Evolutionary conservation across 2,329 filamentous ascomycete species (phyloP), one percentile per base, ranked within the genome.

Genomic region (Arthrinium puccinioides): DNA sequence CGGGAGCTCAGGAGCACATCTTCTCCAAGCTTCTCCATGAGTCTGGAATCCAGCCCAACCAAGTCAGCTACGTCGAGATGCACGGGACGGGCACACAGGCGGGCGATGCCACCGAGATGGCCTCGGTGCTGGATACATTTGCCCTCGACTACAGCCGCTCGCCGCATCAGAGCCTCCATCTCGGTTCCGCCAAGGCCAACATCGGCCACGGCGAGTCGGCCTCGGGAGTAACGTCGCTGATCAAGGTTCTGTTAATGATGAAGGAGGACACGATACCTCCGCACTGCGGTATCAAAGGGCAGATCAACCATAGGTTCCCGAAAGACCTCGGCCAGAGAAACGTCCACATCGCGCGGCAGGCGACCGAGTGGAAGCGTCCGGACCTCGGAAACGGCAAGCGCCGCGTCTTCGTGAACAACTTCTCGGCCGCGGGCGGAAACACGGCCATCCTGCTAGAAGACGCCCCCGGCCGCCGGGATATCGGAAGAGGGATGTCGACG

Each of bases 41-140:
- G 24, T 72, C 78, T 31, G 71, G 73, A 32, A 61, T 84, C 23
- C 70, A 80, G 48, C 57, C 29, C 10, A 51, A 46, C 44, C 51
- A 80, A 36, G 67, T 84, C 40, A 70, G 67, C 49, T 82, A 79
- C 48, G 72, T 82, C 9, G 80, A 84, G 52, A 74, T 82, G 66
- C 80, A 84, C 51, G 80, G 80, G 6, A 84, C 80, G 5, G 80
- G 79, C 30, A 85, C 79, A 2, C 79, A 84, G 51, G 81, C 77
- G 23, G 82, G 82, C 40, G 82, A 87, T 51, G 70, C 70, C 4
- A 14, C 74, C 74, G 80, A 84, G 55, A 78, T 79, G 68, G 66
- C 68, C 2, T 77, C 72, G 0, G 74, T 84, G 34, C 65, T 69
- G 19, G 68, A 73, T 27, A 64, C 74, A 9, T 82, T 82, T 46